phyloP scores from a whole-genome alignment of 2,329 filamentous ascomycete genomes.

The Neofusicoccum umdonicola region DNA sequence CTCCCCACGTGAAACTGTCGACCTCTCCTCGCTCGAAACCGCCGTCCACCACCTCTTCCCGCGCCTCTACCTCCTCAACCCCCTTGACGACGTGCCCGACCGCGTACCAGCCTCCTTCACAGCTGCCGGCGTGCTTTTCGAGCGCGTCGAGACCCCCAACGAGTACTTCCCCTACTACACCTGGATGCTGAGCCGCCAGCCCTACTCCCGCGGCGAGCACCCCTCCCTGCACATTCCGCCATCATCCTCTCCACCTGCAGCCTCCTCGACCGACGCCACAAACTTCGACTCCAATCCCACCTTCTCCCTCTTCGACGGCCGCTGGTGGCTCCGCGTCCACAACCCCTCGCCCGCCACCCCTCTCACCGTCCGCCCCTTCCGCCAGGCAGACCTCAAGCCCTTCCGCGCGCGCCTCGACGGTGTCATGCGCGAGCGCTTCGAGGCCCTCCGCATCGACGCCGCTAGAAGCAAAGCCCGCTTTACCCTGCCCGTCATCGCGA shows the following conservation, averaged over 20 bases:
- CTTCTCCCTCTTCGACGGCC: constrained; percentile 54
- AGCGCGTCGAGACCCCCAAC: neutral
- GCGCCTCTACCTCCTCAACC: constrained; percentile 19
- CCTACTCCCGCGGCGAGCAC: constrained; percentile 3
- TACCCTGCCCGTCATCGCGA: constrained; percentile 19
- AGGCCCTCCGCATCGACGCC: constrained; percentile 10
- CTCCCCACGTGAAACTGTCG: constrained; percentile 45
- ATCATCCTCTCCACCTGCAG: neutral
- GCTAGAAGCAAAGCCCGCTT: constrained; percentile 15
- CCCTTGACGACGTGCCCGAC: neutral
- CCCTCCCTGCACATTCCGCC: constrained; percentile 5
- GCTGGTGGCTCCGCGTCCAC: constrained; percentile 55
- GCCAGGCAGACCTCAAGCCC: constrained; percentile 21
- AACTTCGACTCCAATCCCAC: neutral
- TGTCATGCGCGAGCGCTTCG: constrained; percentile 14
- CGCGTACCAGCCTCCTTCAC: constrained; percentile 22
- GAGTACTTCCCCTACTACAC: constrained; percentile 19
- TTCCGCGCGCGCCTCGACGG: constrained; percentile 4
- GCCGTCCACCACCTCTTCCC: constrained; percentile 45
- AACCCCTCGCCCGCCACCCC: constrained; percentile 27
- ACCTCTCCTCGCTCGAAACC: constrained; percentile 42
- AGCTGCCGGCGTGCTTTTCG: constrained; percentile 26
- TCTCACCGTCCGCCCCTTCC: constrained; percentile 40
- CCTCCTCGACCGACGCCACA: neutral
- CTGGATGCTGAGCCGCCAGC: constrained; percentile 17